phyloP scores from a whole-genome alignment of 306 rosid genomes.

The Bauhinia variegata region DNA sequence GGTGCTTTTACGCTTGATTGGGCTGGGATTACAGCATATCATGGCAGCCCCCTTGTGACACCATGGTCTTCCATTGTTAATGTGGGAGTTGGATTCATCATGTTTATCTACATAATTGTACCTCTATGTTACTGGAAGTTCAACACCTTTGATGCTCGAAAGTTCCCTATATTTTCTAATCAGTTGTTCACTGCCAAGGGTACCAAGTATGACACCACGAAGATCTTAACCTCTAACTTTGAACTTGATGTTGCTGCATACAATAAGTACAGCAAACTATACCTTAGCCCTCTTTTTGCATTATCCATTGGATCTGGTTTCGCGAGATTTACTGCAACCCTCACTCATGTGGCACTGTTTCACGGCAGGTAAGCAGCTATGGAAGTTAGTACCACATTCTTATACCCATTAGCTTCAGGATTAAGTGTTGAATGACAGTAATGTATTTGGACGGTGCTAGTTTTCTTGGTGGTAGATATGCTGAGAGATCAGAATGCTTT shows the following conservation, averaged over 20 bases:
- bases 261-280: conserved; percentile 60
- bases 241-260: conserved; percentile 60
- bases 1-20: conserved; percentile 95
- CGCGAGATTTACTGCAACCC: conserved; percentile 69
- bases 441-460: background rate
- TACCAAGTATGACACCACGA: conserved; percentile 78
- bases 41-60: conserved; percentile 91
- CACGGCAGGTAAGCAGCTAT: conserved; percentile 52
- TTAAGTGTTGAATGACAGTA: conserved; percentile 1
- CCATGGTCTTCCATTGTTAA: conserved; percentile 94
- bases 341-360: conserved; percentile 65
- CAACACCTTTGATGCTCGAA: conserved; percentile 84
- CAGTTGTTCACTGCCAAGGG: conserved; percentile 74
- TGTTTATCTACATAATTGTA: conserved; percentile 85
- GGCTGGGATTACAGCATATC: conserved; percentile 98
- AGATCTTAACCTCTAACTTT: conserved; percentile 65
- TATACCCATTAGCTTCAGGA: background rate
- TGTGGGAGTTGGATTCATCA: conserved; percentile 84
- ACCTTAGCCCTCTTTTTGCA: conserved; percentile 73
- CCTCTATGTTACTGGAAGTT: conserved; percentile 96
- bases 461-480: conserved; percentile 5
- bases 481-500: background rate
- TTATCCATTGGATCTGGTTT: conserved; percentile 73
- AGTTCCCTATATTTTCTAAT: conserved; percentile 90
- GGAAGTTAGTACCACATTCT: too few species aligned